Conservation (phyloP, 495 filamentous ascomycete species). For the Tuber melanosporum region DNA sequence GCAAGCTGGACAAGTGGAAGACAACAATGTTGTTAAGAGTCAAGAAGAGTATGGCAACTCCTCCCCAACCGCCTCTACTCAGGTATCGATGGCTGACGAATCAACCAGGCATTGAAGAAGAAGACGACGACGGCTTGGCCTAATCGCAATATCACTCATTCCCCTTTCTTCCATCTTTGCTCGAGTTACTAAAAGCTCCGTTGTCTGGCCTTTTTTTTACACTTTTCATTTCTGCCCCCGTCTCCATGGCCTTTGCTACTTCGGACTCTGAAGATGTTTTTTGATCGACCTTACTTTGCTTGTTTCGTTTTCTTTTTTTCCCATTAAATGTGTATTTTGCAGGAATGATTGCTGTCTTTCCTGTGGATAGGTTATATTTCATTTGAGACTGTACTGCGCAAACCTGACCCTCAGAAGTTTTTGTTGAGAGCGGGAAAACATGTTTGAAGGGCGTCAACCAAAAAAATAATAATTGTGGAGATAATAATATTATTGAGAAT, state of each 20-base stretch:
- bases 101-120: slow-evolving; percentile 7
- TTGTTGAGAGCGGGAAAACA: too few species aligned
- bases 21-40: slow-evolving; percentile 73
- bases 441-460: too few species aligned
- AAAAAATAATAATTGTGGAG: too few species aligned
- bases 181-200: not conserved
- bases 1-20: slow-evolving; percentile 93
- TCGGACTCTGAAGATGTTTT: not conserved
- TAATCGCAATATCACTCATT: not conserved
- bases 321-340: not conserved
- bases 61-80: not conserved
- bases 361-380: not conserved
- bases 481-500: too few species aligned
- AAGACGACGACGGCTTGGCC: slow-evolving; percentile 29
- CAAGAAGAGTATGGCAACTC: slow-evolving; percentile 51
- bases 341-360: not conserved
- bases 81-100: slow-evolving; percentile 5
- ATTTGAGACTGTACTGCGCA: not conserved
- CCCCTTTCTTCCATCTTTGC: not conserved
- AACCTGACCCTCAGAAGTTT: too few species aligned
- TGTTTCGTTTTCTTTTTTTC: not conserved
- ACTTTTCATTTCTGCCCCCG: not conserved
- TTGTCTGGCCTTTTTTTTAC: not conserved
- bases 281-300: not conserved
- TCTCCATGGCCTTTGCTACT: not conserved